Percentiles rank a stretch among this genome's conserved stretches.
Conservation (phyloP, 2,329 filamentous ascomycete species). For the Metarhizium sp. region DNA sequence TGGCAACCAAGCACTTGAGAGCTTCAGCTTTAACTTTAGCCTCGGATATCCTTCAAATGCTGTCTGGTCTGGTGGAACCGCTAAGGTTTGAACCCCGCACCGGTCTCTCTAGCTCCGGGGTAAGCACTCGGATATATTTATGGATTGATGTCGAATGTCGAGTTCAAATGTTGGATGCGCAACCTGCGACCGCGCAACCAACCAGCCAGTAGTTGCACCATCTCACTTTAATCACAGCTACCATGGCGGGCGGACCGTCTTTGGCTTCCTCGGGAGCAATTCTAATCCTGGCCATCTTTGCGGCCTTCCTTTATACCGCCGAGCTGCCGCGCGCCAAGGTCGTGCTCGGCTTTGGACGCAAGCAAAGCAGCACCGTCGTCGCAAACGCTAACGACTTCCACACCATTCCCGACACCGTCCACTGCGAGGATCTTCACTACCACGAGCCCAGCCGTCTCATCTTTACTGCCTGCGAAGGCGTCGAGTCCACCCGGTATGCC, state of each 20-base stretch:
- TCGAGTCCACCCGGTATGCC: slow-evolving; percentile 26
- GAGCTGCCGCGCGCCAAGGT: slow-evolving; percentile 2
- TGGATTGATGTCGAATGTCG: too few species aligned
- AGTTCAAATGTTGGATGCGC: too few species aligned
- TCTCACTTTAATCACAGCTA: neutral
- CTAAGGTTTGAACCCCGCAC: too few species aligned
- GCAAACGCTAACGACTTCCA: slow-evolving; percentile 21
- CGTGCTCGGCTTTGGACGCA: slow-evolving; percentile 20
- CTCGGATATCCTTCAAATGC: too few species aligned
- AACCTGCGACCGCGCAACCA: too few species aligned
- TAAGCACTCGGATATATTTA: too few species aligned
- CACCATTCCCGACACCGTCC: slow-evolving; percentile 39
- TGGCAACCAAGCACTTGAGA: too few species aligned
- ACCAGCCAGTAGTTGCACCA: too few species aligned
- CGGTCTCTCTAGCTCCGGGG: too few species aligned
- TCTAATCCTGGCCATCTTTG: neutral
- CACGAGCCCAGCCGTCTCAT: slow-evolving; percentile 36
- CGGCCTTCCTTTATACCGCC: slow-evolving; percentile 3
- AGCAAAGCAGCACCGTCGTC: slow-evolving; percentile 12
- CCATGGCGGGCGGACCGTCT: neutral
- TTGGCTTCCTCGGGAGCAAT: neutral
- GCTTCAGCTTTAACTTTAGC: too few species aligned
- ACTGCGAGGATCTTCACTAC: slow-evolving; percentile 53
- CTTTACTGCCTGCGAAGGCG: slow-evolving; percentile 48
- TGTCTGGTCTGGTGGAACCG: too few species aligned